Evolutionary conservation across 768 basidiomycete genomes (phyloP).

Genomic region (Leccinum truebloodii): DNA sequence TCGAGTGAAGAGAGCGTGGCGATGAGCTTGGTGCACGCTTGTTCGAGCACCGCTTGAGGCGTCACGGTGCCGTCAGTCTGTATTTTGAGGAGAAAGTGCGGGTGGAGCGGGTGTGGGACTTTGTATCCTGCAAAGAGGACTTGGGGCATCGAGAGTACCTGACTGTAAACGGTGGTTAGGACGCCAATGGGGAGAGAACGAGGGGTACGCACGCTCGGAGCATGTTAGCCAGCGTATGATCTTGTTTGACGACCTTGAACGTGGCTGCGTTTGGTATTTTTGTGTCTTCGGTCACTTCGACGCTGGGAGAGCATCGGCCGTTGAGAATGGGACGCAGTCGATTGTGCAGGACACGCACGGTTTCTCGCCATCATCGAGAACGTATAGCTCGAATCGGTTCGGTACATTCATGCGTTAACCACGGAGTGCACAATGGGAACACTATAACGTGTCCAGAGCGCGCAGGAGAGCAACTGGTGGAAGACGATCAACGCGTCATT

Average conservation of each 20-base stretch:
- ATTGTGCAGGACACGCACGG: slow-evolving; percentile 58
- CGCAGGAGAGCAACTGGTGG: neutral
- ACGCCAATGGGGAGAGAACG: neutral
- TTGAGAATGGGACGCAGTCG: neutral
- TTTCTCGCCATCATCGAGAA: slow-evolving; percentile 92
- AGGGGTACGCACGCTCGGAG: slow-evolving; percentile 74
- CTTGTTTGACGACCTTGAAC: slow-evolving; percentile 92
- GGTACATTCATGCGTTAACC: slow-evolving; percentile 79
- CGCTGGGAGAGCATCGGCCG: slow-evolving; percentile 46
- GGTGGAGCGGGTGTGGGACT: slow-evolving; percentile 94
- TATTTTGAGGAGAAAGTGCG: slow-evolving; percentile 91
- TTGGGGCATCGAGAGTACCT: slow-evolving; percentile 84
- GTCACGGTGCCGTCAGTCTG: slow-evolving; percentile 90
- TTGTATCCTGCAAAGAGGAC: slow-evolving; percentile 98
- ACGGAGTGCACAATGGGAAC: neutral
- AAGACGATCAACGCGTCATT: slow-evolving; percentile 13
- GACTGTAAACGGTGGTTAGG: slow-evolving; percentile 46
- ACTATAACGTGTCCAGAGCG: slow-evolving; percentile 1
- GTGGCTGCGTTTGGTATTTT: slow-evolving; percentile 98
- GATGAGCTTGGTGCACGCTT: slow-evolving; percentile 82
- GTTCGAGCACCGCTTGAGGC: slow-evolving; percentile 79
- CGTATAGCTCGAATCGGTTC: slow-evolving; percentile 87
- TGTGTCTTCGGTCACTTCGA: slow-evolving; percentile 91
- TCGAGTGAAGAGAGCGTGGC: slow-evolving; percentile 66
- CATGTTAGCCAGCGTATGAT: slow-evolving; percentile 96